These are phyloP conservation scores for Teunomyces kruisii DNA, from an alignment of 805 yeast genomes.

Conservation along the genomic window DNA sequence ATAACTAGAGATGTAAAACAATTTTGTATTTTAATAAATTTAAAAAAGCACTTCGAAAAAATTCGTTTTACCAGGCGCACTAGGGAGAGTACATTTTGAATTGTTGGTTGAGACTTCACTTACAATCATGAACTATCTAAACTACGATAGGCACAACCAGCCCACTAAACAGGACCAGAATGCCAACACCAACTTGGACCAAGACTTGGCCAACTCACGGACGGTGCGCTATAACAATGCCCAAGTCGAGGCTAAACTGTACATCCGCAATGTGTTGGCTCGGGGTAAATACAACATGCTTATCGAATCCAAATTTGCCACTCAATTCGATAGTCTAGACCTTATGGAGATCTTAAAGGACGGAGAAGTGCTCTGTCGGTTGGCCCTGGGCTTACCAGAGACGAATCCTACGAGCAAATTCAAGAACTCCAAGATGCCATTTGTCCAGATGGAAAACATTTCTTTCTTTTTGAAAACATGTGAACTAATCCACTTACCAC, in stretches of 20 bases:
- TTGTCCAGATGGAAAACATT: conserved; percentile 79
- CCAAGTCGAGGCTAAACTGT: conserved; percentile 45
- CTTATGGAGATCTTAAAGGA: conserved; percentile 58
- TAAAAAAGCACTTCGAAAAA: not conserved
- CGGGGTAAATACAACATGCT: conserved; percentile 8
- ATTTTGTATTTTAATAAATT: conserved; percentile 2
- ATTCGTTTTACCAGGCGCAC: not conserved
- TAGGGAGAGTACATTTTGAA: not conserved
- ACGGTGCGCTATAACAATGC: conserved; percentile 47
- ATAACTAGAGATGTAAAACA: conserved; percentile 59
- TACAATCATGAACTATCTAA: conserved; percentile 6
- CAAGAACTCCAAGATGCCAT: conserved; percentile 71
- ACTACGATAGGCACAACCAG: conserved; percentile 8
- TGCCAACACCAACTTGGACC: conserved; percentile 54
- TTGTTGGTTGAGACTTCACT: not conserved
- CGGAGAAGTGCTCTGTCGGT: conserved; percentile 47
- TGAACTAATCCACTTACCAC: conserved; percentile 65
- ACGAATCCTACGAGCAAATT: conserved; percentile 36
- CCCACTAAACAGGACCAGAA: conserved; percentile 11
- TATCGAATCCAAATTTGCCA: conserved; percentile 9
- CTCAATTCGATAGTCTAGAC: conserved; percentile 24
- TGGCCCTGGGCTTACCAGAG: conserved; percentile 26
- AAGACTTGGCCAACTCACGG: conserved; percentile 55
- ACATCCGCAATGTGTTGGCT: conserved; percentile 49
- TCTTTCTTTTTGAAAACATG: conserved; percentile 67